These are phyloP conservation scores for Neonectria faginata DNA, from an alignment of 2,329 filamentous ascomycete species.

Conservation along the genomic window DNA sequence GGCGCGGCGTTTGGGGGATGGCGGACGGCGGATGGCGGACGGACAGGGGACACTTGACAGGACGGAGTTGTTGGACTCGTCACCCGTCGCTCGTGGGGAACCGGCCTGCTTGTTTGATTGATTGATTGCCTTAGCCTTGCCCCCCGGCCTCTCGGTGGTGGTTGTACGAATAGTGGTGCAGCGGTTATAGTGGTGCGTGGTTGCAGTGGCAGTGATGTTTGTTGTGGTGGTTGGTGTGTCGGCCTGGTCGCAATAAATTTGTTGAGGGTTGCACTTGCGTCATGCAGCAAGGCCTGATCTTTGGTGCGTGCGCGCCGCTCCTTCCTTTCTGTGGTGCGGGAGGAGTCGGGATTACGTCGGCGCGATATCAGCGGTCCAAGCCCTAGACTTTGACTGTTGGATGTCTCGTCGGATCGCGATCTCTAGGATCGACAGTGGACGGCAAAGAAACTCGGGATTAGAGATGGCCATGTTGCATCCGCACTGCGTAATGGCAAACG, in stretches of 20 bases:
- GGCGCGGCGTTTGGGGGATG: not conserved
- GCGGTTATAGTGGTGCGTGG: not conserved
- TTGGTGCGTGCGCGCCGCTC: not conserved
- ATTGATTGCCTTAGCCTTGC: not conserved
- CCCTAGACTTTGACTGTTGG: not conserved
- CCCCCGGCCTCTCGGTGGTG: not conserved
- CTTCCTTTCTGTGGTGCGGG: slow-evolving; percentile 2
- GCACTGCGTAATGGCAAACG: not conserved
- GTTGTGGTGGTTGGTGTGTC: slow-evolving; percentile 12
- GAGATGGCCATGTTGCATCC: not conserved
- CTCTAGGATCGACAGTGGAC: not conserved
- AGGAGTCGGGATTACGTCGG: slow-evolving; percentile 22
- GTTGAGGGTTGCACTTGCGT: slow-evolving; percentile 31
- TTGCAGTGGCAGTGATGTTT: not conserved
- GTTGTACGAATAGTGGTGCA: not conserved
- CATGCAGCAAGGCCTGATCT: slow-evolving; percentile 17
- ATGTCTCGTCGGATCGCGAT: not conserved
- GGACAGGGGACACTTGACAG: not conserved
- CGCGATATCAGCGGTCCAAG: not conserved
- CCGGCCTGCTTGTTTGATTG: not conserved
- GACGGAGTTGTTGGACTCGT: not conserved
- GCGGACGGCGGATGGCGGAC: not conserved
- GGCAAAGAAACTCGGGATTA: not conserved
- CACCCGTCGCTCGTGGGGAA: not conserved
- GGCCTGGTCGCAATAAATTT: slow-evolving; percentile 21